Evolutionary conservation across 192 early-diverging fungal genomes (phyloP).

Genomic region (Coemansia aciculifera): DNA sequence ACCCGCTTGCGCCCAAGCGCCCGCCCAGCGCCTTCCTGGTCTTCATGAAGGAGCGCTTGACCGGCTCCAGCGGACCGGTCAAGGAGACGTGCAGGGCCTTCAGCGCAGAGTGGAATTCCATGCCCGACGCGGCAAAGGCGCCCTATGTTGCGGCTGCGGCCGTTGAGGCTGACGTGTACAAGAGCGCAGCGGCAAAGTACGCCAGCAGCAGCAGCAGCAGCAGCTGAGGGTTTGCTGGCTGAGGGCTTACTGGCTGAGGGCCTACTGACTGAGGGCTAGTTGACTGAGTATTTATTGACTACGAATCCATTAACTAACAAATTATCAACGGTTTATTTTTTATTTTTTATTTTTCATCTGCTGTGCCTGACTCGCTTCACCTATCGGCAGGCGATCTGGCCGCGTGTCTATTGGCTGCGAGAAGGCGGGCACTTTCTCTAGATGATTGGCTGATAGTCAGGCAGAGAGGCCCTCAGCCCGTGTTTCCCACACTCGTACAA

Average conservation of each 20-base stretch:
- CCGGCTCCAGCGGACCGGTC: neutral
- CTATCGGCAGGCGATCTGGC: constrained; percentile 9
- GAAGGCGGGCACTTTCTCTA: too few species aligned
- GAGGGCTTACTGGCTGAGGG: too few species aligned
- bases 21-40: constrained; percentile 17
- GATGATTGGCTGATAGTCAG: neutral
- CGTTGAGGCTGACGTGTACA: constrained; percentile 16
- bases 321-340: neutral
- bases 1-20: constrained; percentile 45
- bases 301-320: too few species aligned
- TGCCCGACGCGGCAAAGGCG: constrained; percentile 33
- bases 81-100: neutral
- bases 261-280: too few species aligned
- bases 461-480: neutral
- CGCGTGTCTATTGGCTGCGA: neutral
- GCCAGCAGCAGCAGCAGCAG: constrained; percentile 16
- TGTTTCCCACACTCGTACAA: constrained; percentile 6
- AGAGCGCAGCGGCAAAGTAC: constrained; percentile 30
- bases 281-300: too few species aligned
- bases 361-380: neutral
- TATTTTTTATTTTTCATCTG: neutral
- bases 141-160: constrained; percentile 21
- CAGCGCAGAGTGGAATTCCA: constrained; percentile 29
- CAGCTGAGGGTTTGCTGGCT: too few species aligned
- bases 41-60: constrained; percentile 12